Conservation (phyloP, 2,329 filamentous ascomycete species). For the Ophiostoma pallidulum region DNA sequence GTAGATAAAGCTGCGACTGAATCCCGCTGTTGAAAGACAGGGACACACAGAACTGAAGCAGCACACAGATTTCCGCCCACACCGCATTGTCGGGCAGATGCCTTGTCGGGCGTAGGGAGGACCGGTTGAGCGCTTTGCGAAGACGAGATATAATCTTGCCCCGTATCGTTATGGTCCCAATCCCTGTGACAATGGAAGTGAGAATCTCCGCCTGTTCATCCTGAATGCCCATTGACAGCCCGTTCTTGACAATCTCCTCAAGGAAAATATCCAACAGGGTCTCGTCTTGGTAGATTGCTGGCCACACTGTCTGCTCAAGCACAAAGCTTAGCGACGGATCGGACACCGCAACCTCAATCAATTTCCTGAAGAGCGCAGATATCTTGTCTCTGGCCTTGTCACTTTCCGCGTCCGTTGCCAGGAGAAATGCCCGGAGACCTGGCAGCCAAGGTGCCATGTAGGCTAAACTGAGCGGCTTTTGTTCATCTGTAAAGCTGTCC, state of each 20-base stretch:
- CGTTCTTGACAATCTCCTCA: conserved; percentile 57
- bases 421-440: conserved; percentile 48
- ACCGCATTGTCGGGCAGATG: conserved; percentile 57
- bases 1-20: conserved; percentile 58
- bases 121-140: conserved; percentile 57
- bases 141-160: conserved; percentile 57
- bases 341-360: conserved; percentile 55
- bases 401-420: conserved; percentile 50
- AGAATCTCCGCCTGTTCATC: conserved; percentile 52
- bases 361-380: conserved; percentile 52
- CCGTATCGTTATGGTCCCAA: conserved; percentile 55
- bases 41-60: conserved; percentile 56
- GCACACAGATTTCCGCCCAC: conserved; percentile 59
- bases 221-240: conserved; percentile 45
- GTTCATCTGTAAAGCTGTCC: conserved; percentile 59
- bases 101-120: conserved; percentile 56
- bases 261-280: conserved; percentile 56
- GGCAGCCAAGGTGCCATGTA: conserved; percentile 64
- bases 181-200: conserved; percentile 52
- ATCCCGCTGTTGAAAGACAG: conserved; percentile 59
- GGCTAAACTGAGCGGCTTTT: conserved; percentile 55
- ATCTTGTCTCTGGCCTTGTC: conserved; percentile 60
- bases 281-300: conserved; percentile 54
- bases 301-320: conserved; percentile 59
- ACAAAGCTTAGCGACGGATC: conserved; percentile 50